Evolutionary conservation across 2,329 filamentous ascomycete species (phyloP).

Genomic region (Westerdykella ornata): DNA sequence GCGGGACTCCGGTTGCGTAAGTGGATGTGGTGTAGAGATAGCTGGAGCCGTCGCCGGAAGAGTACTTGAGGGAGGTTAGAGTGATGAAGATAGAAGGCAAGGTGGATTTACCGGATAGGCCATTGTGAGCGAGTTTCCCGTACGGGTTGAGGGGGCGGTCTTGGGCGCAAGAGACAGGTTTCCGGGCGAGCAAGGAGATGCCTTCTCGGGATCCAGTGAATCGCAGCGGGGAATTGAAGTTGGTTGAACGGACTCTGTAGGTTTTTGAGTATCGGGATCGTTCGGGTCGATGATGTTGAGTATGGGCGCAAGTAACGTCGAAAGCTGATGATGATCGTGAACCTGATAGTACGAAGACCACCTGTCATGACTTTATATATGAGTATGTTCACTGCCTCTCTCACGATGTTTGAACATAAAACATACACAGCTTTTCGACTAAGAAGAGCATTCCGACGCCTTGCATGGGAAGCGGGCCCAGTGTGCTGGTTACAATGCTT

Average conservation of each 20-base stretch:
- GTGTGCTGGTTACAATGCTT: not conserved
- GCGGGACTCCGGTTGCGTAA: slow-evolving; percentile 15
- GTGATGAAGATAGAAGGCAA: not conserved
- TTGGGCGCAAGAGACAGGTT: not conserved
- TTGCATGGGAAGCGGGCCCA: not conserved
- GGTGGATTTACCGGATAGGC: slow-evolving; percentile 3
- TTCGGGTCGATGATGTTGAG: too few species aligned
- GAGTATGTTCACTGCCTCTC: not conserved
- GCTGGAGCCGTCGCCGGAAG: slow-evolving; percentile 14
- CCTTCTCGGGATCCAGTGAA: not conserved
- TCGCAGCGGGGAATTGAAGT: too few species aligned
- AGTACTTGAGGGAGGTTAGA: slow-evolving; percentile 13
- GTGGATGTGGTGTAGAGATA: slow-evolving; percentile 13
- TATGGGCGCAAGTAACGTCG: too few species aligned
- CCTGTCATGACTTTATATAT: not conserved
- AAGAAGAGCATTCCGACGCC: not conserved
- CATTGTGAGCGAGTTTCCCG: slow-evolving; percentile 1
- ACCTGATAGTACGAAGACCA: not conserved
- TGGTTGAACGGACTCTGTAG: too few species aligned
- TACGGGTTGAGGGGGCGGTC: not conserved
- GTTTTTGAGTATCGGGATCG: too few species aligned
- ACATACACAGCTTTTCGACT: too few species aligned
- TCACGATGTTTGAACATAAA: not conserved
- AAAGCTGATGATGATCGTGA: too few species aligned
- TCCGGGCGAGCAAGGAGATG: not conserved